Conservation (phyloP, 306 rosid species). For the Begonia loranthoides region DNA sequence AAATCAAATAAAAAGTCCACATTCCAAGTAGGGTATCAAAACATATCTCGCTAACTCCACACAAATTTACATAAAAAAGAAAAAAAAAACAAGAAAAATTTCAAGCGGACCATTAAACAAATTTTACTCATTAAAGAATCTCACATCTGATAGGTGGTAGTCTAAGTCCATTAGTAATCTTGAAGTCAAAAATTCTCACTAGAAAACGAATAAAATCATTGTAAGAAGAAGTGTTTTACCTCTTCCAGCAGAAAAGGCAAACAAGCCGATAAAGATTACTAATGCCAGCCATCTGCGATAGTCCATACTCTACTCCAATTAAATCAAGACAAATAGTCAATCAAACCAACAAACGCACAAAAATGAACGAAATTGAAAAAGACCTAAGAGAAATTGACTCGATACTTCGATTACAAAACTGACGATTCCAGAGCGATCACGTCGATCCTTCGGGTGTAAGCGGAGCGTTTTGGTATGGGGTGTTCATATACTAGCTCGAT, state of each 20-base stretch:
- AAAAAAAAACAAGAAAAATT: too few species aligned
- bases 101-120: too few species aligned
- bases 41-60: too few species aligned
- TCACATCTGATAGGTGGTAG: neutral
- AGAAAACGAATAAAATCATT: neutral
- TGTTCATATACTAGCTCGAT: too few species aligned
- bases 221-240: slow-evolving; percentile 1
- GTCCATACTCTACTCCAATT: slow-evolving; percentile 4
- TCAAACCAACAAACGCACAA: neutral
- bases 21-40: too few species aligned
- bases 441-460: too few species aligned
- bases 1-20: too few species aligned
- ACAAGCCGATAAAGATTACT: slow-evolving; percentile 6
- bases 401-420: too few species aligned
- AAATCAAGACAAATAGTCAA: neutral
- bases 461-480: too few species aligned
- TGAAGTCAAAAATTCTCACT: neutral
- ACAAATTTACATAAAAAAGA: too few species aligned
- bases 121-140: neutral
- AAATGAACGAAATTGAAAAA: neutral
- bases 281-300: slow-evolving; percentile 3
- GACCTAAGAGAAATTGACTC: neutral
- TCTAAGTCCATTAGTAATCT: neutral
- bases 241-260: slow-evolving; percentile 10
- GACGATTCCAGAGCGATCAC: too few species aligned